phyloP scores from a whole-genome alignment of 768 basidiomycete species.

The Candolleomyces efflorescens region DNA sequence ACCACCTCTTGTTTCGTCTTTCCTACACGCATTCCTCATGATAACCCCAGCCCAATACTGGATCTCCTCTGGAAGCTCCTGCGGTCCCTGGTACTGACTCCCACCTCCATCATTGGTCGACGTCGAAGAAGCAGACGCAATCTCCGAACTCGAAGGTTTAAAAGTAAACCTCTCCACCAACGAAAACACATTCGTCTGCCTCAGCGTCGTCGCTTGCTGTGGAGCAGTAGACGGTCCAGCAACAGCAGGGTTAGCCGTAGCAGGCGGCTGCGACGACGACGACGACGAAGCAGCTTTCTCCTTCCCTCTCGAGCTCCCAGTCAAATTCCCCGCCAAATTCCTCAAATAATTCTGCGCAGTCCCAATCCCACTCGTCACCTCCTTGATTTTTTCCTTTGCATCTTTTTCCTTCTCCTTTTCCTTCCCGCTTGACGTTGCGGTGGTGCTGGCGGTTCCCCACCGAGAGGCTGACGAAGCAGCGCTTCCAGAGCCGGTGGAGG shows the following conservation, averaged over 20 bases:
- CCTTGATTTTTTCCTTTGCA: neutral
- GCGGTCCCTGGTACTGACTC: neutral
- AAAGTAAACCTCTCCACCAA: constrained; percentile 97
- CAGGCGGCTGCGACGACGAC: neutral
- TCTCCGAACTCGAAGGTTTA: constrained; percentile 55
- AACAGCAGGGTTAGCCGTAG: neutral
- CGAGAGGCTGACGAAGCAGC: constrained; percentile 12
- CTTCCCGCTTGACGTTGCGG: constrained; percentile 10
- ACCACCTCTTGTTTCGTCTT: constrained; percentile 90
- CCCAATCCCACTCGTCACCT: neutral
- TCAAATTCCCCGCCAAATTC: too few relatives aligned
- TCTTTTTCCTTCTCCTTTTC: constrained; percentile 17
- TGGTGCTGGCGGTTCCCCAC: constrained; percentile 7
- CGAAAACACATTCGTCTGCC: constrained; percentile 91
- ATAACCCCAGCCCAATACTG: constrained; percentile 99
- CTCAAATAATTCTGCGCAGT: too few relatives aligned
- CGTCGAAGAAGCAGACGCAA: too few relatives aligned
- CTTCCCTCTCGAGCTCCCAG: constrained; percentile 6
- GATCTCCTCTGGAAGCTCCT: constrained; percentile 66
- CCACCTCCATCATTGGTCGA: neutral
- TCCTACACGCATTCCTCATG: constrained; percentile 98
- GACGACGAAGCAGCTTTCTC: constrained; percentile 8
- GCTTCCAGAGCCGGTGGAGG: constrained; percentile 35
- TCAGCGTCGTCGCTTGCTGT: constrained; percentile 14
- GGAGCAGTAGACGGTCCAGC: neutral